phyloP scores from a whole-genome alignment of 768 basidiomycete species.

The Panaeolus papilionaceus region DNA sequence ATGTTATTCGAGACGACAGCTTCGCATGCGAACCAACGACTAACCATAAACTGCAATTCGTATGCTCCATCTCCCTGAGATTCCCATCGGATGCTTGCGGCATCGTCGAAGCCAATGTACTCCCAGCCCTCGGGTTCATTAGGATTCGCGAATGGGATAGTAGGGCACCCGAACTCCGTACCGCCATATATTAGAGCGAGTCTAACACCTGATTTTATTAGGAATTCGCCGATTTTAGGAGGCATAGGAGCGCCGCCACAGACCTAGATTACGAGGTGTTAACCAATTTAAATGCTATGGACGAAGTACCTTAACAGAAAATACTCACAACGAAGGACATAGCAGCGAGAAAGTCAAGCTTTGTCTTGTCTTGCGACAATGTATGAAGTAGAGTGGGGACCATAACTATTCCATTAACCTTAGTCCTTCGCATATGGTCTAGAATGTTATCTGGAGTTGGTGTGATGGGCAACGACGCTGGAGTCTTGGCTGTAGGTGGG shows the following conservation, averaged over 20 bases:
- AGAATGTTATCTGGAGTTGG: constrained; percentile 47
- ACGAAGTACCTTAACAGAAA: not conserved
- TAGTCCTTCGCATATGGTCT: constrained; percentile 32
- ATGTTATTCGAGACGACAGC: not conserved
- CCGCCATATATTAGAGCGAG: constrained; percentile 40
- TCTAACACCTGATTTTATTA: constrained; percentile 41
- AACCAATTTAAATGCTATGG: not conserved
- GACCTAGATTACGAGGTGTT: constrained; percentile 23
- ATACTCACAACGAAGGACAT: constrained; percentile 32
- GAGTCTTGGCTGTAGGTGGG: constrained; percentile 35
- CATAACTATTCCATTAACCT: constrained; percentile 35
- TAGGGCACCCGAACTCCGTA: constrained; percentile 41
- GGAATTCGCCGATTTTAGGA: constrained; percentile 39
- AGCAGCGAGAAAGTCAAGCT: constrained; percentile 32
- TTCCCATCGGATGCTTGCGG: constrained; percentile 39
- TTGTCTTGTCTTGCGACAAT: constrained; percentile 36
- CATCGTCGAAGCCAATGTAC: constrained; percentile 37
- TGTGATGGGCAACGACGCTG: constrained; percentile 36
- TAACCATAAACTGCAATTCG: constrained; percentile 46
- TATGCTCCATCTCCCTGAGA: constrained; percentile 43
- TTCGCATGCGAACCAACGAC: not conserved
- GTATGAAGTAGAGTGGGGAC: constrained; percentile 42
- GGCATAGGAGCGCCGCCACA: constrained; percentile 45
- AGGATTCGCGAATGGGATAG: constrained; percentile 23
- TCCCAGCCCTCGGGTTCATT: constrained; percentile 34